These are phyloP conservation scores for Adenanthera pavonina DNA, from an alignment of 306 rosid species.

Conservation along the genomic window DNA sequence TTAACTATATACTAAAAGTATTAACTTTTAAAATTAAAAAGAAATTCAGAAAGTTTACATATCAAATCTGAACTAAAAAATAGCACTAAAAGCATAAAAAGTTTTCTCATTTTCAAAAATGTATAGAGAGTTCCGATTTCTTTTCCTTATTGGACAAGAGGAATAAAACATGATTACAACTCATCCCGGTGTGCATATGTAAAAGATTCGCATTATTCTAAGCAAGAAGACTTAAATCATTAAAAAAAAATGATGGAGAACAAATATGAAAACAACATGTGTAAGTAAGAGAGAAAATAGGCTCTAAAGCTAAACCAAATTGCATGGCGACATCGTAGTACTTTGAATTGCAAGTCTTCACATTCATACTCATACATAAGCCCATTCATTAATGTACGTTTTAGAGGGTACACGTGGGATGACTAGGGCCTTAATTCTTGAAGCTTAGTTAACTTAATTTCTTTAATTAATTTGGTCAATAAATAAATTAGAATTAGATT, in stretches of 20 bases:
- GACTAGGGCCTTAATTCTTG: slow-evolving; percentile 25
- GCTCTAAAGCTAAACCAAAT: slow-evolving; percentile 18
- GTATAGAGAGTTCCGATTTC: no score
- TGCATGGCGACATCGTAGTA: slow-evolving; percentile 11
- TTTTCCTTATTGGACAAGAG: no score
- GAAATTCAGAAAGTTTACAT: no score
- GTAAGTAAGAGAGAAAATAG: background rate
- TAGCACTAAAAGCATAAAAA: no score
- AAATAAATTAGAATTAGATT: background rate
- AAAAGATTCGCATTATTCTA: background rate
- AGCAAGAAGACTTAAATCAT: background rate
- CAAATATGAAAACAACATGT: background rate
- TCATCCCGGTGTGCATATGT: no score
- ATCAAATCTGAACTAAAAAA: no score
- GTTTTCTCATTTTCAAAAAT: no score
- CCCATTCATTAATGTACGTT: background rate
- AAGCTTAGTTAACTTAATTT: slow-evolving; percentile 39
- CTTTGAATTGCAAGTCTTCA: slow-evolving; percentile 6
- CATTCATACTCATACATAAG: background rate
- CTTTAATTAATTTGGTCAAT: slow-evolving; percentile 20
- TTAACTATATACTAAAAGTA: no score
- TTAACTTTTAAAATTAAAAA: no score
- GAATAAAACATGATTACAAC: no score
- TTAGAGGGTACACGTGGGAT: slow-evolving; percentile 32
- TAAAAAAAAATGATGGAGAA: background rate